phyloP scores from a whole-genome alignment of 176 grass and related monocot species.

The Aegilops tauschii region DNA sequence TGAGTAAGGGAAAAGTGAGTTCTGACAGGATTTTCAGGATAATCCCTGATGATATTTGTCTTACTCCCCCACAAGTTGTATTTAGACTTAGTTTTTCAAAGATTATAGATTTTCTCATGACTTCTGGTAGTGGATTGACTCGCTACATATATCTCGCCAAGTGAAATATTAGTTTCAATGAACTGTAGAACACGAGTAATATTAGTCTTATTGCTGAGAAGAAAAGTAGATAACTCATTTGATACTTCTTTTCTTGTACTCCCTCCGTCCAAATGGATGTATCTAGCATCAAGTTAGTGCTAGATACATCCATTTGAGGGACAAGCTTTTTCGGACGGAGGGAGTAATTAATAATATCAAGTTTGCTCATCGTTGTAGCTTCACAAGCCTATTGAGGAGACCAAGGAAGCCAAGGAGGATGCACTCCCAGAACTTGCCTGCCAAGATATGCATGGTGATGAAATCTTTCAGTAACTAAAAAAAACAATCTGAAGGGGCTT shows the following conservation, averaged over 20 bases:
- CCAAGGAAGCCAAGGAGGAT: neutral
- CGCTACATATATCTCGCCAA: neutral
- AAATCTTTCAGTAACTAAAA: conserved; percentile 43
- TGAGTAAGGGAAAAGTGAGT: neutral
- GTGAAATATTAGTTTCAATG: neutral
- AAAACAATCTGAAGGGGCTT: conserved; percentile 29
- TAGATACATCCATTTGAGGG: no score
- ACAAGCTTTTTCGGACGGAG: no score
- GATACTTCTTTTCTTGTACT: neutral
- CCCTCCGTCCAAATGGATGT: no score
- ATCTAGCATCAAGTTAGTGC: no score
- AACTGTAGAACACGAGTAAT: no score
- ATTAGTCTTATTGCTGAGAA: neutral
- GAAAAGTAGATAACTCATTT: neutral
- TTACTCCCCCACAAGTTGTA: neutral
- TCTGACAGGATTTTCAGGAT: neutral
- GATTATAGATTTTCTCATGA: neutral
- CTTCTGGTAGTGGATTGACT: neutral
- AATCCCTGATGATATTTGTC: neutral
- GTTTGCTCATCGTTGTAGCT: neutral
- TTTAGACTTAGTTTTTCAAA: neutral
- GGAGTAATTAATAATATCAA: neutral
- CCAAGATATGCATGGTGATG: conserved; percentile 54
- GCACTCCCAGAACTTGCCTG: neutral
- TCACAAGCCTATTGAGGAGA: neutral